Base-by-base conservation (phyloP, 1,139 yeast species). In the Magnusiomyces tetraspermus region DNA sequence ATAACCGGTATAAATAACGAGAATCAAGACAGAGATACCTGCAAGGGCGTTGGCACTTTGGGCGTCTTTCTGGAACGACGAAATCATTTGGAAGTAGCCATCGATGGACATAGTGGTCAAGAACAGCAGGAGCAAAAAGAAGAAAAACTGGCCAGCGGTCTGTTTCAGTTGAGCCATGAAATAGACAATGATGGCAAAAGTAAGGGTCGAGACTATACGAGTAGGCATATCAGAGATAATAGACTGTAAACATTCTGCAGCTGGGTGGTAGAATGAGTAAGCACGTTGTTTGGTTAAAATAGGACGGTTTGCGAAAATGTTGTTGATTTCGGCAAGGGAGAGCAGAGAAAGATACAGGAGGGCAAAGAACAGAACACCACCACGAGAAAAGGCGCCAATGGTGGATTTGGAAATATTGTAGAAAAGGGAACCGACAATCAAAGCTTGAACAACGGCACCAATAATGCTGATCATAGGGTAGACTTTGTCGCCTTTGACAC, bases 261-360 rank as follows among this genome's bases (percentile, higher is more conserved):
- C 76, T 6, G 92, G 92, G 56, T 83, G 86, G 62, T 84, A 85
- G 52, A 85, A 67, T 0, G 89, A 87, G 65, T 79, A 85, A 41
- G 79, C 75, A 63, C 82, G 82, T 60, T 86, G 95, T 64, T 87
- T 87, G 66, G 83, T 90, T 28, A 85, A 84, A 57, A 86, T 78
- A 1, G 85, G 82, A 63, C 95, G 79, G 11, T 87, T 82, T 62
- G 82, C 89, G 59, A 74, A 79, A 53, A 84, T 69, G 8, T 85
- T 70, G 70, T 83, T 76, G 58, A 86, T 80, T 67, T 86, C 95
- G 66, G 85, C 73, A 60, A 84, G 70, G 17, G 89, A 83, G 22
- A 85, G 73, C 67, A 86, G 82, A n/a, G 90, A 87, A 66, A 85
- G 85, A 70, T 82, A 84, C 63, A 86, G 73, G 50, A 84, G 77